These are phyloP conservation scores for Penicillium paneum DNA, from an alignment of 2,329 filamentous ascomycete genomes.

Conservation along the genomic window DNA sequence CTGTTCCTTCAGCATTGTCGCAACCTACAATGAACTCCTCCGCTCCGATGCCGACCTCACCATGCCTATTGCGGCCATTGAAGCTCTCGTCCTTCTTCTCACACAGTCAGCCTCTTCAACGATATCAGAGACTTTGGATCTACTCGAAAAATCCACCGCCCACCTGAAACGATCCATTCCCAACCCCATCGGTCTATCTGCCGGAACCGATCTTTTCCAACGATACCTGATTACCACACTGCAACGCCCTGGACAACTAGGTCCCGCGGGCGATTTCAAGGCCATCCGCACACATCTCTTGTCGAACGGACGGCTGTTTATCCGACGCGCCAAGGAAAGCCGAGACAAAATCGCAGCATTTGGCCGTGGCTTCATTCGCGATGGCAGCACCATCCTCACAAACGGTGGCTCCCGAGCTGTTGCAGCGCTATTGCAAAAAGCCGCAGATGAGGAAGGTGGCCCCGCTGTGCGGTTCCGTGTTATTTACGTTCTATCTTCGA, in stretches of 20 bases:
- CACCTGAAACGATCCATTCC: constrained; percentile 73
- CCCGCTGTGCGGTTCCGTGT: constrained; percentile 71
- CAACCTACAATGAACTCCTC: constrained; percentile 63
- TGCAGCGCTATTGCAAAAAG: constrained; percentile 69
- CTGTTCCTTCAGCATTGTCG: constrained; percentile 52
- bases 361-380: constrained; percentile 72
- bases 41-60: constrained; percentile 76
- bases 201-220: constrained; percentile 93
- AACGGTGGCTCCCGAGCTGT: constrained; percentile 87
- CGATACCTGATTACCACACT: constrained; percentile 80
- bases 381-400: constrained; percentile 80
- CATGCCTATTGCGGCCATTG: constrained; percentile 92
- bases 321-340: constrained; percentile 78
- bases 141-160: constrained; percentile 72
- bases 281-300: constrained; percentile 78
- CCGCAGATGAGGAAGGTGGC: constrained; percentile 61
- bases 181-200: constrained; percentile 88
- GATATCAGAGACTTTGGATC: constrained; percentile 88
- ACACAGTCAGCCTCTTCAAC: constrained; percentile 76
- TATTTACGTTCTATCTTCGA: constrained; percentile 64
- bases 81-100: constrained; percentile 83
- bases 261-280: constrained; percentile 68
- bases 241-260: constrained; percentile 52
- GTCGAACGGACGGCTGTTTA: constrained; percentile 81
- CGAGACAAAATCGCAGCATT: constrained; percentile 77